A percentile compares a stretch with the other conserved stretches of the same genome.
Evolutionary conservation across 2,329 filamentous ascomycete genomes (phyloP).

Genomic region (Stagonosporopsis chrysanthemi): DNA sequence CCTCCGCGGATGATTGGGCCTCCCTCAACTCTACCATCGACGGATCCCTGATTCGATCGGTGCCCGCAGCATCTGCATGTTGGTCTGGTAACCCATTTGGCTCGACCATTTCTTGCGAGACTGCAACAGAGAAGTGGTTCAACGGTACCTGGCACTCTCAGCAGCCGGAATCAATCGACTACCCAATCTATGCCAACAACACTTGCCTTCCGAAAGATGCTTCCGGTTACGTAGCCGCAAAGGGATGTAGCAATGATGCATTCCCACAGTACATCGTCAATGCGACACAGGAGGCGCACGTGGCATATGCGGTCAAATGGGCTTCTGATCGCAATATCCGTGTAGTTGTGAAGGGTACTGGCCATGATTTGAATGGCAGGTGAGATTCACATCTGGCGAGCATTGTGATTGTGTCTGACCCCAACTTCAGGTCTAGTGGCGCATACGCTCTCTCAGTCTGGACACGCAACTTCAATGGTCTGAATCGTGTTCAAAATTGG

Average conservation of each 20-base stretch:
- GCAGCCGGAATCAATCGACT: conserved; percentile 44
- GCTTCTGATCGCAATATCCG: conserved; percentile 19
- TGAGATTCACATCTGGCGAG: neutral
- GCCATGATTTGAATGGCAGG: conserved; percentile 22
- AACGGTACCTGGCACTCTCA: conserved; percentile 40
- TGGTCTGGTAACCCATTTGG: conserved; percentile 39
- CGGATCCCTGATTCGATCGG: conserved; percentile 41
- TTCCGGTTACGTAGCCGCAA: conserved; percentile 30
- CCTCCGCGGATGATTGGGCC: conserved; percentile 26
- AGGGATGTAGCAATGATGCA: conserved; percentile 40
- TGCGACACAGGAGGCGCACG: conserved; percentile 39
- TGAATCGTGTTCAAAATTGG: conserved; percentile 12
- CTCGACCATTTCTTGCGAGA: conserved; percentile 33
- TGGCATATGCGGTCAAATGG: conserved; percentile 39
- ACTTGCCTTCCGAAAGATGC: conserved; percentile 42
- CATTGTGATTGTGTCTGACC: neutral
- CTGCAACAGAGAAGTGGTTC: conserved; percentile 38
- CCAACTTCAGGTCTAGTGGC: conserved; percentile 22
- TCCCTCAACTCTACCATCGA: conserved; percentile 41
- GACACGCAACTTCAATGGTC: conserved; percentile 28
- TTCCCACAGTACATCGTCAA: conserved; percentile 48
- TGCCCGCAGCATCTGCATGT: conserved; percentile 26
- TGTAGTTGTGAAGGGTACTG: conserved; percentile 23
- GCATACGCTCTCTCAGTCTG: conserved; percentile 28
- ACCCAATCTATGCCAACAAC: conserved; percentile 43